Evolutionary conservation across 257 asterid species (phyloP), one percentile per base, ranked within the genome.

Genomic region (Fraxinus cuspidata): DNA sequence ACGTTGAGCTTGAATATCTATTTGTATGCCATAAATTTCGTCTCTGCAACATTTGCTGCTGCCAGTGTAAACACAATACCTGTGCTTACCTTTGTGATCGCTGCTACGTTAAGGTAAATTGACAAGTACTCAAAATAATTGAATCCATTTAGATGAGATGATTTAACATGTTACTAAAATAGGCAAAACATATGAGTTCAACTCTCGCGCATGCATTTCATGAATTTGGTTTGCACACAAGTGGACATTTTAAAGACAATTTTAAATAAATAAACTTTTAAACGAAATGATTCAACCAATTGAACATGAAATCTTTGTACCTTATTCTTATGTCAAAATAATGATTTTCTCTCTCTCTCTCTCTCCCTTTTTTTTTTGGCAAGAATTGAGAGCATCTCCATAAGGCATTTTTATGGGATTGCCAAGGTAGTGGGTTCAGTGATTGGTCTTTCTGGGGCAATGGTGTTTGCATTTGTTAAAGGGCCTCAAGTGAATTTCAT

Each of bases 11-110:
- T 84, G 82, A 88, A 88, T 78, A 90, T 89, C n/a, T 89, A 87
- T 78, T 72, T 84, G 12, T 85, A 83, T 29, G 83, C 93, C 34
- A 76, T 91, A 21, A 82, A 88, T 16, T 91, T 85, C 27, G 89
- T 89, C 13, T 81, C 95, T 7, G 97, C 97, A 31, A 91, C 95
- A 3, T 89, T 87, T 75, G 97, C 92, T 32, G 88, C 97, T 0
- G 94, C 92, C 35, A 53, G 84, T 80, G 75, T 84, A 25, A 91
- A 88, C 83, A 87, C 85, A 12, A 80, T 88, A 67, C 95, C 95
- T 2, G 89, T 90, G 10, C 77, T 91, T 38, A 89, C 97, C 51
- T 88, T 88, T 47, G 73, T 88, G 18, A 38, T 91, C 44, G 89
- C 94, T 0, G 74, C 75, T 76, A 25, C 68, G 2, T 75, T 85